These are phyloP conservation scores for Dactylellina parvicollis DNA, from an alignment of 2,329 filamentous ascomycete species.

Conservation along the genomic window DNA sequence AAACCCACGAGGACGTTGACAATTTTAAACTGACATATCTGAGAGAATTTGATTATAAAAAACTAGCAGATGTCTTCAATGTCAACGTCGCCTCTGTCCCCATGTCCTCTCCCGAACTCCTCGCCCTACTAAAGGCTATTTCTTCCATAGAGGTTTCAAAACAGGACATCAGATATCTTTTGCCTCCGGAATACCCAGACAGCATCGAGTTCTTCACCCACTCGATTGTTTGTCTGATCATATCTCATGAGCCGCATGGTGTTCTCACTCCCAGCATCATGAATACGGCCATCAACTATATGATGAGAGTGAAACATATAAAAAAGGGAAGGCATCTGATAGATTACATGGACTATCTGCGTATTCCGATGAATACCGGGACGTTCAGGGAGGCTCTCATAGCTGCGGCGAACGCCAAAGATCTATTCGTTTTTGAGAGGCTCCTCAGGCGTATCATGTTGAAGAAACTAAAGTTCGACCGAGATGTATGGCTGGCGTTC, in stretches of 20 bases:
- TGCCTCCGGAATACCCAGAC: conserved; percentile 30
- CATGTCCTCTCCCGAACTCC: conserved; percentile 15
- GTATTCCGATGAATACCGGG: conserved; percentile 28
- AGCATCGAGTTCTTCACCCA: conserved; percentile 31
- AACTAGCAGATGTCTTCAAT: conserved; percentile 6
- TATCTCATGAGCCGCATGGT: conserved; percentile 19
- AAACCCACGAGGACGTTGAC: conserved; percentile 9
- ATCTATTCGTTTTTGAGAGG: conserved; percentile 36
- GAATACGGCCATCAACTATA: conserved; percentile 42
- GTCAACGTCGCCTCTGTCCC: conserved; percentile 26
- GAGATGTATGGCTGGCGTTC: conserved; percentile 23
- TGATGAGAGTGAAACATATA: conserved; percentile 33
- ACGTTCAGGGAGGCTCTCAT: conserved; percentile 28
- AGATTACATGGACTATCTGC: conserved; percentile 36
- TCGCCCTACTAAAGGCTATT: conserved; percentile 20
- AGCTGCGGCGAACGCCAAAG: conserved; percentile 29
- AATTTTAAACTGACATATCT: conserved; percentile 29
- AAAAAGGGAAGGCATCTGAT: conserved; percentile 41
- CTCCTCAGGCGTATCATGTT: conserved; percentile 17
- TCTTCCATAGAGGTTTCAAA: conserved; percentile 26
- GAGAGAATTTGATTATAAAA: conserved; percentile 21
- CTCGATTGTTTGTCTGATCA: conserved; percentile 24
- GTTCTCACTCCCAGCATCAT: conserved; percentile 37
- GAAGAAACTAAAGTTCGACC: conserved; percentile 11
- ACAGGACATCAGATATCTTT: conserved; percentile 34